Conservation (phyloP, 306 rosid species). For the Acacia acuminata region DNA sequence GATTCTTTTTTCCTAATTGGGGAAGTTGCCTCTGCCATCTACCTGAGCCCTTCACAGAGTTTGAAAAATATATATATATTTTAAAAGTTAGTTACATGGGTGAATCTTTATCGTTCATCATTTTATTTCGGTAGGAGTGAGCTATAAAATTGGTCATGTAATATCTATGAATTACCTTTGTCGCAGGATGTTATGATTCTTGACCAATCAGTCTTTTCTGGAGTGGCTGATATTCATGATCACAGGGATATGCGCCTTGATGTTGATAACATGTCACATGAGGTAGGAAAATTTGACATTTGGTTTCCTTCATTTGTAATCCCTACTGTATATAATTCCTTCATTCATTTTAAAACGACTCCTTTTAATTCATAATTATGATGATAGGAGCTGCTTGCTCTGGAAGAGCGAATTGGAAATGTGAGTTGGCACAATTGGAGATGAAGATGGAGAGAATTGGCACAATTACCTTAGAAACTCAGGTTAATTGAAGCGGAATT, state of each 20-base stretch:
- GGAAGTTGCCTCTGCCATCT: neutral
- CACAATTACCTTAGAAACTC: conserved; percentile 11
- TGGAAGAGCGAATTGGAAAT: conserved; percentile 89
- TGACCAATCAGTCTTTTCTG: conserved; percentile 72
- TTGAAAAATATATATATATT: neutral
- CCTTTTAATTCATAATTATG: conserved; percentile 14
- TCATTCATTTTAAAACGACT: conserved; percentile 14
- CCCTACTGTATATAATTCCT: neutral
- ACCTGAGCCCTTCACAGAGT: neutral
- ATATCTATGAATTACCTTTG: conserved; percentile 29
- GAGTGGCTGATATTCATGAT: conserved; percentile 78
- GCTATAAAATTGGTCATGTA: neutral
- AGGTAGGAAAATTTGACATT: conserved; percentile 48
- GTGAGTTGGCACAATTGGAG: conserved; percentile 53
- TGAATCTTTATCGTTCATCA: neutral
- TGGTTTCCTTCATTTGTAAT: neutral
- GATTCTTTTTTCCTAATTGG: neutral
- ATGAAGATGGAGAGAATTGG: conserved; percentile 26
- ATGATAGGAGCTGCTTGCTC: conserved; percentile 72
- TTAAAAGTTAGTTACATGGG: neutral
- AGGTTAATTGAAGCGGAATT: conserved; percentile 6
- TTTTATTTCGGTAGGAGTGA: neutral
- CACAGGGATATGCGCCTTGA: conserved; percentile 90
- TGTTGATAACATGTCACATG: conserved; percentile 89
- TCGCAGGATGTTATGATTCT: conserved; percentile 86